phyloP scores from a whole-genome alignment of 192 early-diverging fungal species.

The Chytriomyces hyalinus region DNA sequence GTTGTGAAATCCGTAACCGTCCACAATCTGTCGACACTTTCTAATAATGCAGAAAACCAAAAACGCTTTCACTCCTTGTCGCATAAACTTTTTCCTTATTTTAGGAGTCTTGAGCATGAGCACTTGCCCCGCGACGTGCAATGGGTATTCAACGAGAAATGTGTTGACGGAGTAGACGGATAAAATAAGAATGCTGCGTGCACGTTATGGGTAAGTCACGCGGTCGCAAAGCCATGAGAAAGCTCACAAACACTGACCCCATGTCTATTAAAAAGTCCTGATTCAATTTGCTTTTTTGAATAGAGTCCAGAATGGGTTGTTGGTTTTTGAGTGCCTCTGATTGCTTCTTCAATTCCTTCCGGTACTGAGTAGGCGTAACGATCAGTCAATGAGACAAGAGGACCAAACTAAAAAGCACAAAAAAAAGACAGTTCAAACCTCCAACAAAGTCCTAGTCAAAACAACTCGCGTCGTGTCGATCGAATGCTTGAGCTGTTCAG shows the following conservation, averaged over 20 bases:
- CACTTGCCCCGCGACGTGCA: conserved; percentile 35
- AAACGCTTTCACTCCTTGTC: conserved; percentile 38
- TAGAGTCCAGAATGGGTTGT: conserved; percentile 37
- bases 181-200: conserved; percentile 40
- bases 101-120: conserved; percentile 17
- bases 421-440: conserved; percentile 22
- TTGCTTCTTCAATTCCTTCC: conserved; percentile 44
- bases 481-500: conserved; percentile 16
- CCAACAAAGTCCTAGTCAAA: conserved; percentile 43
- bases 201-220: background rate
- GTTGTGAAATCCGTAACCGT: conserved; percentile 50
- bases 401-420: background rate
- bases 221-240: background rate
- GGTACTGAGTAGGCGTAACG: conserved; percentile 34
- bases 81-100: conserved; percentile 31
- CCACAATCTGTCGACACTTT: conserved; percentile 30
- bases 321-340: conserved; percentile 40
- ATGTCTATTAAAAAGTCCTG: conserved; percentile 51
- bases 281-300: conserved; percentile 43
- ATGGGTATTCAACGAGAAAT: conserved; percentile 43
- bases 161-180: conserved; percentile 48
- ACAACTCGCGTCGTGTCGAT: conserved; percentile 28
- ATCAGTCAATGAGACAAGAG: background rate
- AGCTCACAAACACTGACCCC: conserved; percentile 7
- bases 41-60: conserved; percentile 37